Conservation (phyloP, 1,139 yeast genomes). For the Geotrichum bryndzae region DNA sequence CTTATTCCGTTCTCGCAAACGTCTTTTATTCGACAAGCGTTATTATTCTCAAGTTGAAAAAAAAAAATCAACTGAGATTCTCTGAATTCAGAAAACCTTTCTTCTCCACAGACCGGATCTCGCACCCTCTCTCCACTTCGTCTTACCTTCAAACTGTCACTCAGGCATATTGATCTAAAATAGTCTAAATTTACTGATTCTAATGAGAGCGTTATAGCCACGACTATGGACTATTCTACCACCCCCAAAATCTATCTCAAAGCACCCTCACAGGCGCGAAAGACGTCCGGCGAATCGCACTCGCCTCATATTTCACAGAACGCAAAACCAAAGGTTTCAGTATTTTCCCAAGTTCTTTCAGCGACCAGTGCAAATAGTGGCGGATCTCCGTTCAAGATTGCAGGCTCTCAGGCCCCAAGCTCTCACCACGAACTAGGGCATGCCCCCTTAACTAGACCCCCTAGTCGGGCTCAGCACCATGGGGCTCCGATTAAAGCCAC, state of each 20-base stretch:
- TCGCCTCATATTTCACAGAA: slow-evolving; percentile 2
- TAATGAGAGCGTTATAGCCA: neutral
- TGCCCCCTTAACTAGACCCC: slow-evolving; percentile 3
- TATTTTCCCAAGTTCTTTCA: slow-evolving; percentile 14
- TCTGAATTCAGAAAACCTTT: neutral
- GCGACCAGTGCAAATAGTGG: slow-evolving; percentile 2
- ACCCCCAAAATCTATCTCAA: slow-evolving; percentile 13
- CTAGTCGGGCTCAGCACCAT: slow-evolving; percentile 8
- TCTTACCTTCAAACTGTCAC: neutral
- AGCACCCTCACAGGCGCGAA: slow-evolving; percentile 6
- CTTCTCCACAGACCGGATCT: neutral
- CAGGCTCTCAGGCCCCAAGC: neutral
- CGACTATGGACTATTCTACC: slow-evolving; percentile 9
- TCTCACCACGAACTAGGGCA: slow-evolving; percentile 1
- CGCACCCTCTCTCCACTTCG: neutral
- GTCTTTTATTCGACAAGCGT: neutral
- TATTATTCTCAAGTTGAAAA: neutral
- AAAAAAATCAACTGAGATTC: slow-evolving; percentile 7
- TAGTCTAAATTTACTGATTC: neutral
- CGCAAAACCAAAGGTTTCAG: slow-evolving; percentile 8
- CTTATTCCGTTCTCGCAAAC: neutral
- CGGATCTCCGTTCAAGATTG: neutral
- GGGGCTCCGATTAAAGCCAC: neutral
- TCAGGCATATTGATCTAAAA: neutral
- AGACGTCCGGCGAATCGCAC: slow-evolving; percentile 1